A percentile compares a stretch with the other conserved stretches of the same genome.
These are phyloP conservation scores for Rhizophlyctis rosea DNA, from an alignment of 192 early-diverging fungal species.

Conservation along the genomic window DNA sequence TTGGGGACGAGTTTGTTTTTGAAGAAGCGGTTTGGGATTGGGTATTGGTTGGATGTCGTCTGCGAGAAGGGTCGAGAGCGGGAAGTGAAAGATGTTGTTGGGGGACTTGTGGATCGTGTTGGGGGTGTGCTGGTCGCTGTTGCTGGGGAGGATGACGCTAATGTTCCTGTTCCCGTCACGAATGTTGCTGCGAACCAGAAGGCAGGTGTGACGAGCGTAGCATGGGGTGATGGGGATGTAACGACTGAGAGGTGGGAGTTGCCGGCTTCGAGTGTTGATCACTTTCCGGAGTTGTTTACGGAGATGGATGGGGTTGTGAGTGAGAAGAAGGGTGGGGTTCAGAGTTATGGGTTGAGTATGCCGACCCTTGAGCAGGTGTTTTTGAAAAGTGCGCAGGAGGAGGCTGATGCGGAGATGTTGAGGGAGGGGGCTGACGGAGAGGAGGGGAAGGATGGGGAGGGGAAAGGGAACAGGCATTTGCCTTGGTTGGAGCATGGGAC, in stretches of 20 bases:
- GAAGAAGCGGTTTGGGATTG: slow-evolving; percentile 66
- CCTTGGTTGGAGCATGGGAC: too few species aligned
- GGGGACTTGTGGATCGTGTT: slow-evolving; percentile 40
- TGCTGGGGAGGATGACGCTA: slow-evolving; percentile 28
- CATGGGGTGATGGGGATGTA: too few species aligned
- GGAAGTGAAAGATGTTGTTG: not conserved
- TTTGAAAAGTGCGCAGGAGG: slow-evolving; percentile 42
- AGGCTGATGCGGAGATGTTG: slow-evolving; percentile 25
- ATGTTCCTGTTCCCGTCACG: too few species aligned
- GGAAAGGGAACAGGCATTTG: too few species aligned
- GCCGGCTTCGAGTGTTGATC: slow-evolving; percentile 33
- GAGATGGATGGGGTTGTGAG: slow-evolving; percentile 40
- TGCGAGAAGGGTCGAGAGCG: too few species aligned
- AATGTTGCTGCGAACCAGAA: too few species aligned
- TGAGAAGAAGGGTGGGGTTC: slow-evolving; percentile 21
- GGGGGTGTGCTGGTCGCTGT: slow-evolving; percentile 29
- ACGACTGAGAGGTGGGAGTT: slow-evolving; percentile 45
- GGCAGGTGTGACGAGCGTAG: too few species aligned
- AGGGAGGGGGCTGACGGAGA: slow-evolving; percentile 13
- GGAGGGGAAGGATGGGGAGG: slow-evolving; percentile 17
- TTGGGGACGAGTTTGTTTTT: slow-evolving; percentile 61
- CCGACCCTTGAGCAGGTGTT: slow-evolving; percentile 64
- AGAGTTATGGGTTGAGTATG: slow-evolving; percentile 53
- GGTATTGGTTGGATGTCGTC: slow-evolving; percentile 50
- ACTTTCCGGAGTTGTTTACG: slow-evolving; percentile 47